Evolutionary conservation across 83 land plant species (phyloP).

Genomic region (Thuja plicata): DNA sequence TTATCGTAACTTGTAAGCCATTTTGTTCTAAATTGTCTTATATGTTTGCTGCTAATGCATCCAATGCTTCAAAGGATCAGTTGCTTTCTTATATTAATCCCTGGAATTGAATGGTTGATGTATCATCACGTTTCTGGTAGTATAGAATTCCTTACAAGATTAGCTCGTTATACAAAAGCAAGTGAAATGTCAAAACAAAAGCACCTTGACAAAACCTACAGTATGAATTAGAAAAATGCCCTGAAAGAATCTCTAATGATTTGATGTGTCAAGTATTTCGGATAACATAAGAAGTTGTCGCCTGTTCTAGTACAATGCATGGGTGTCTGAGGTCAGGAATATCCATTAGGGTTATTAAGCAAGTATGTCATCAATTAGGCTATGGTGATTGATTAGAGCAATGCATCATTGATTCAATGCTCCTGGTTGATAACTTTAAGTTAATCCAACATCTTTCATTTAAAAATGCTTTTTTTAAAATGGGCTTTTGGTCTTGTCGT

Average conservation of each 20-base stretch:
- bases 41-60: neutral
- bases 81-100: neutral
- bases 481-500: too few species aligned
- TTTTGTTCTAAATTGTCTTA: neutral
- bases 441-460: too few species aligned
- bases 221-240: neutral
- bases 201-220: neutral
- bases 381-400: too few species aligned
- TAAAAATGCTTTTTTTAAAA: too few species aligned
- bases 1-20: too few species aligned
- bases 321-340: neutral
- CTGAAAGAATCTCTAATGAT: neutral
- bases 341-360: too few species aligned
- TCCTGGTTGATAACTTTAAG: too few species aligned
- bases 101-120: neutral
- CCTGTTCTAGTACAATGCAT: neutral
- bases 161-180: neutral
- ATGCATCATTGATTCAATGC: too few species aligned
- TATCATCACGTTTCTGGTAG: neutral
- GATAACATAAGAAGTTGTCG: neutral
- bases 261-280: neutral
- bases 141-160: neutral
- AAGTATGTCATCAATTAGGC: too few species aligned
- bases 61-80: neutral
- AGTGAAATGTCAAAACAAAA: neutral